phyloP scores from a whole-genome alignment of 2,329 filamentous ascomycete genomes.

The Cucurbitaria berberidis region DNA sequence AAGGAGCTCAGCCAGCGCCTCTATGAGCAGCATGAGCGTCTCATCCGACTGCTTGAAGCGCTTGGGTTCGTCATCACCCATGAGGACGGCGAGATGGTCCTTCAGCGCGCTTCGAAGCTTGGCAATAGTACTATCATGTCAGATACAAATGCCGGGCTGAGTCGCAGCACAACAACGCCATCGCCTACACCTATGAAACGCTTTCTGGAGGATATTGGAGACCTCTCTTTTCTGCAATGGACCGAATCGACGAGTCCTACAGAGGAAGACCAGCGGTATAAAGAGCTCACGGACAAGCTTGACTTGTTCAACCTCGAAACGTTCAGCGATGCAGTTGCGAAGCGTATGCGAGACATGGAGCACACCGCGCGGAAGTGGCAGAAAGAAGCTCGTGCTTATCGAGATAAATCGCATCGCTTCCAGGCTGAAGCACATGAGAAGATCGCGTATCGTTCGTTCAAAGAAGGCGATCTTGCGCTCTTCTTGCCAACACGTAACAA shows the following conservation, averaged over 20 bases:
- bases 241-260: conserved; percentile 70
- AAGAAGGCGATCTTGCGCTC: conserved; percentile 91
- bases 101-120: conserved; percentile 72
- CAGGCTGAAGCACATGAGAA: conserved; percentile 92
- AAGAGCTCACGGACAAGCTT: conserved; percentile 74
- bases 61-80: conserved; percentile 83
- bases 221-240: conserved; percentile 83
- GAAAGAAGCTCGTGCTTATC: conserved; percentile 83
- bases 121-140: conserved; percentile 54
- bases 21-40: conserved; percentile 81
- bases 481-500: conserved; percentile 96
- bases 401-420: conserved; percentile 80
- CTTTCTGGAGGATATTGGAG: conserved; percentile 64
- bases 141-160: conserved; percentile 46
- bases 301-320: conserved; percentile 82
- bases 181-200: conserved; percentile 62
- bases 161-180: conserved; percentile 63
- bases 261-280: conserved; percentile 75
- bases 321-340: conserved; percentile 84
- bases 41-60: conserved; percentile 83
- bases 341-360: conserved; percentile 91
- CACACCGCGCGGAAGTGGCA: conserved; percentile 92
- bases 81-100: conserved; percentile 72
- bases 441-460: conserved; percentile 94
- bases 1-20: conserved; percentile 85